These are phyloP conservation scores for Beta macrorhiza DNA, from an alignment of 179 eudicot species.

Conservation along the genomic window DNA sequence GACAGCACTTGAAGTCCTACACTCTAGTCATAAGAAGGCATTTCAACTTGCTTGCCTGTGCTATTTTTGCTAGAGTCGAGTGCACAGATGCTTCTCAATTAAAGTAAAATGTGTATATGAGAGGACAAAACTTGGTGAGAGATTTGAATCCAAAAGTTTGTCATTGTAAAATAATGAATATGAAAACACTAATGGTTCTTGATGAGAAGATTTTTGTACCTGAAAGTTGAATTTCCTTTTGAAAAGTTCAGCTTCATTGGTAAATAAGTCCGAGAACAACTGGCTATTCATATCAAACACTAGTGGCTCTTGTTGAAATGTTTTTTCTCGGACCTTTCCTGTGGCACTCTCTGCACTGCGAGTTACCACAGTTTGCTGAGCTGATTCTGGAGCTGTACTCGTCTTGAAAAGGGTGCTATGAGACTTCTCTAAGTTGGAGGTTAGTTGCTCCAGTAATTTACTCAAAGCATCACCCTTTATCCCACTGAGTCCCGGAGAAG, in stretches of 20 bases:
- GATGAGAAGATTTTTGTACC: slow-evolving; percentile 33
- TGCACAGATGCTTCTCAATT: not conserved
- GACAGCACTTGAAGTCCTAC: not conserved
- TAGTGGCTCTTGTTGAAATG: slow-evolving; percentile 28
- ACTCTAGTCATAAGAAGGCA: not conserved
- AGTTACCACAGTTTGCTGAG: slow-evolving; percentile 32
- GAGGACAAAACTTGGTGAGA: too few relatives aligned
- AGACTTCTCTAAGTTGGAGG: slow-evolving; percentile 49
- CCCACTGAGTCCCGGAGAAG: slow-evolving; percentile 47
- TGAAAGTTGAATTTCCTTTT: slow-evolving; percentile 41
- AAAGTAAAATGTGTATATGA: not conserved
- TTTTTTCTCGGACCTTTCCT: slow-evolving; percentile 27
- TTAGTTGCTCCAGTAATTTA: slow-evolving; percentile 66
- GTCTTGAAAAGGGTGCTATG: slow-evolving; percentile 28
- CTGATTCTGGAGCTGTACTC: slow-evolving; percentile 33
- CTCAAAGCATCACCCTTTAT: slow-evolving; percentile 71
- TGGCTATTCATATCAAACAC: slow-evolving; percentile 30
- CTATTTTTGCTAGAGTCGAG: too few relatives aligned
- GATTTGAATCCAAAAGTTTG: too few relatives aligned
- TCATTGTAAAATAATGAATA: too few relatives aligned
- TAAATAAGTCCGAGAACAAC: slow-evolving; percentile 27
- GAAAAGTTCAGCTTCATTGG: slow-evolving; percentile 32
- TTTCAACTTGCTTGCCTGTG: too few relatives aligned
- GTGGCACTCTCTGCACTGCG: slow-evolving; percentile 33
- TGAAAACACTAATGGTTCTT: too few relatives aligned